These are phyloP conservation scores for Ophiocordyceps unilateralis DNA, from an alignment of 2,329 filamentous ascomycete genomes.

Conservation along the genomic window DNA sequence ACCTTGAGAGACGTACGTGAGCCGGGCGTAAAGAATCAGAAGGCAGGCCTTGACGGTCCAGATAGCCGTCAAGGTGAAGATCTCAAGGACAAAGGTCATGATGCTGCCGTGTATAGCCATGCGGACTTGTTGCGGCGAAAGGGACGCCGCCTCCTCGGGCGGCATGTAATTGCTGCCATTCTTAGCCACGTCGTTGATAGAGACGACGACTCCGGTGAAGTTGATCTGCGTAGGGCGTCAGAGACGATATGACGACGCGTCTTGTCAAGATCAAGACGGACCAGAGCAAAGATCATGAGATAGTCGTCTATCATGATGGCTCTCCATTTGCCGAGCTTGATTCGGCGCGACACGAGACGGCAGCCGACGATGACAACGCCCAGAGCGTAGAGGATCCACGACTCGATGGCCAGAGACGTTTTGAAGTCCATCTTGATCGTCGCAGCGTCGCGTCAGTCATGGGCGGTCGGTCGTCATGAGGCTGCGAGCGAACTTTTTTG, in stretches of 20 bases:
- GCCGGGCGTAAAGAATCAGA: conserved; percentile 31
- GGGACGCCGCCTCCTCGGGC: conserved; percentile 16
- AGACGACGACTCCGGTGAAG: conserved; percentile 21
- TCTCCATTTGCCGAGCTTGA: conserved; percentile 24
- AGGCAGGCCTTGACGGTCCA: conserved; percentile 37
- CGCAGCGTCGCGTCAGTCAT: neutral
- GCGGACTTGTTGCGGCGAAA: conserved; percentile 24
- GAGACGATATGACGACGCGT: neutral
- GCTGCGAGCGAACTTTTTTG: neutral
- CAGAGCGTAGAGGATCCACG: conserved; percentile 12
- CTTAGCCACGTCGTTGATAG: conserved; percentile 22
- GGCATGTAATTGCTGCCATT: conserved; percentile 28
- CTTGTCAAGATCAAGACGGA: conserved; percentile 6
- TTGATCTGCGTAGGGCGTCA: conserved; percentile 2
- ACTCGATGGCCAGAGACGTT: conserved; percentile 11
- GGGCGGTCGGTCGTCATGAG: neutral
- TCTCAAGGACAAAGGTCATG: conserved; percentile 33
- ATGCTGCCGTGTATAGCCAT: conserved; percentile 33
- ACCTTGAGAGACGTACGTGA: conserved; percentile 29
- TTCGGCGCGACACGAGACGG: conserved; percentile 13
- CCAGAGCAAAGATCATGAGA: conserved; percentile 33
- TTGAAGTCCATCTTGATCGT: conserved; percentile 11
- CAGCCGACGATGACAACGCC: conserved; percentile 10
- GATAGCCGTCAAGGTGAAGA: conserved; percentile 30
- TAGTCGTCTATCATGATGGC: conserved; percentile 39